phyloP scores from a whole-genome alignment of 1,139 yeast genomes.

The Hansenula sp. region DNA sequence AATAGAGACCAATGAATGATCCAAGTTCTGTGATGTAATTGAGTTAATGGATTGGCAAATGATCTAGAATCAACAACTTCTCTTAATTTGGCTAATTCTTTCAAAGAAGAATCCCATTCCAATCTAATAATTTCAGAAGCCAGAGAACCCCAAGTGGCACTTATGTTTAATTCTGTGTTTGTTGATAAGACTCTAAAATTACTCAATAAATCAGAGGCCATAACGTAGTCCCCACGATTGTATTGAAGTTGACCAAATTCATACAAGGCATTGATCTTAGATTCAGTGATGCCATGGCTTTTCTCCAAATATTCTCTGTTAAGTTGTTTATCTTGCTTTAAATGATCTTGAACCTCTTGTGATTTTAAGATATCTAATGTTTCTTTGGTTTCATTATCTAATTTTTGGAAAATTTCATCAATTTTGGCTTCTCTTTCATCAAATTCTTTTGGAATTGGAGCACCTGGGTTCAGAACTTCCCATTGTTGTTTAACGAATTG shows the following conservation, averaged over 20 bases:
- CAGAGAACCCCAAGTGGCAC: slow-evolving; percentile 63
- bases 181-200: slow-evolving; percentile 53
- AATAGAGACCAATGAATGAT: slow-evolving; percentile 63
- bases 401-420: slow-evolving; percentile 33
- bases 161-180: slow-evolving; percentile 42
- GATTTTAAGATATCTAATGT: slow-evolving; percentile 43
- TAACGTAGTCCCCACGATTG: slow-evolving; percentile 55
- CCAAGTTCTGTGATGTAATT: slow-evolving; percentile 61
- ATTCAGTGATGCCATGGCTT: slow-evolving; percentile 41
- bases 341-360: slow-evolving; percentile 44
- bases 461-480: slow-evolving; percentile 34
- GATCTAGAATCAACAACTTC: slow-evolving; percentile 54
- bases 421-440: slow-evolving; percentile 35
- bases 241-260: slow-evolving; percentile 57
- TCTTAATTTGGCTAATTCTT: slow-evolving; percentile 48
- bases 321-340: slow-evolving; percentile 50
- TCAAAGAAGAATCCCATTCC: slow-evolving; percentile 48
- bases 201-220: slow-evolving; percentile 51
- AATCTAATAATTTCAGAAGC: slow-evolving; percentile 52
- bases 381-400: slow-evolving; percentile 40
- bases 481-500: slow-evolving; percentile 43
- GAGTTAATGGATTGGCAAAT: slow-evolving; percentile 47
- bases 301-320: slow-evolving; percentile 42
- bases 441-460: slow-evolving; percentile 35
- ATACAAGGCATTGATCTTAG: slow-evolving; percentile 47